These are phyloP conservation scores for Candida nitratophila DNA, from an alignment of 805 yeast species.

Conservation along the genomic window DNA sequence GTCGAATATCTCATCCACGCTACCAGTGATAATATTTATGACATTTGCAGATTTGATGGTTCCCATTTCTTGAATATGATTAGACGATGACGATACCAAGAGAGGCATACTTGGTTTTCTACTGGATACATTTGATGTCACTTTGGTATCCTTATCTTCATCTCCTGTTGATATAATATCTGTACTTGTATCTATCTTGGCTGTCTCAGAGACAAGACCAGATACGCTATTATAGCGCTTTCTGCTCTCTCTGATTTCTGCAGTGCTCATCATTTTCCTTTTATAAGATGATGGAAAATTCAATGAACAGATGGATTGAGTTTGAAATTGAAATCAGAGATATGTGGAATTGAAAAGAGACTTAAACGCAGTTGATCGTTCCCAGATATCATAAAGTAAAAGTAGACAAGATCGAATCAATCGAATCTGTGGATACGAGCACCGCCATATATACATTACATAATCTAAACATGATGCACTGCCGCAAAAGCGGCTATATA, in stretches of 20 bases:
- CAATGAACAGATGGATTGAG: too few species aligned
- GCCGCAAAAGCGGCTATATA: too few species aligned
- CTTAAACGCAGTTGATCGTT: too few species aligned
- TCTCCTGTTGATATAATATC: too few species aligned
- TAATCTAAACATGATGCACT: too few species aligned
- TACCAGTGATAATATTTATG: not conserved
- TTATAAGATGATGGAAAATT: too few species aligned
- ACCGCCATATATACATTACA: too few species aligned
- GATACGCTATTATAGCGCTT: constrained; percentile 8
- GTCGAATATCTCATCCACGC: not conserved
- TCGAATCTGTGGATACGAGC: too few species aligned
- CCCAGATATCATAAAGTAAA: too few species aligned
- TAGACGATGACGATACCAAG: not conserved
- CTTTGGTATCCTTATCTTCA: too few species aligned
- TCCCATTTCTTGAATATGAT: not conserved
- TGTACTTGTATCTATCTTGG: not conserved
- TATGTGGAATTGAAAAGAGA: too few species aligned
- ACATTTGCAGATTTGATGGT: not conserved
- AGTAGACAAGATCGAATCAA: too few species aligned
- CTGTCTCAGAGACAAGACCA: constrained; percentile 2
- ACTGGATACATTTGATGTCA: not conserved
- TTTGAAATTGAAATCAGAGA: not conserved
- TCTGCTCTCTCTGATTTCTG: not conserved
- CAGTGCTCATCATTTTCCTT: not conserved
- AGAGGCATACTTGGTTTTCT: not conserved